Base-by-base conservation (phyloP, 352 stramenopile genomes). In the Pythium brassicae region DNA sequence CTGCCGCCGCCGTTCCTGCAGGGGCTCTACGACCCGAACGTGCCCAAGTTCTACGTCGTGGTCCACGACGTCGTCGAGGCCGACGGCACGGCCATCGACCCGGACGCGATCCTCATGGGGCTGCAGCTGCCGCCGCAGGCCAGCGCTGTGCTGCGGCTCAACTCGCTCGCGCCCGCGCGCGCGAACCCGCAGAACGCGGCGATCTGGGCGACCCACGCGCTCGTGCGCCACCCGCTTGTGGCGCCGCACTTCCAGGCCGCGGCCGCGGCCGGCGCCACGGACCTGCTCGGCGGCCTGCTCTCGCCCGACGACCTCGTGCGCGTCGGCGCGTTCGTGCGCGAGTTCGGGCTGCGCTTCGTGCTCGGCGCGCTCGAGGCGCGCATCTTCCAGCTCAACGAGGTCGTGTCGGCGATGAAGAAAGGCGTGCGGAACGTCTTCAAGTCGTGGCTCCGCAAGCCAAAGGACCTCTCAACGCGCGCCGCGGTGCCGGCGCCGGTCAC, bases 341-440 rank as follows among this genome's bases (percentile, higher is more conserved):
- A 91, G 32, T 84, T 97, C 44, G 83, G 74, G 4, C 55, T 91
- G 40, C 78, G 75, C 10, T 91, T 92, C 47, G 72, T 97, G 45
- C 50, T 97, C 19, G 82, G 84, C 3, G 69, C 78, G 34, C 75
- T 97, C 11, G 89, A 97, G 50, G 58, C 76, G 39, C 87, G 86
- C 7, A 83, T 97, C 26, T 81, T 87, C 22, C 79, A 90, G 55
- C 62, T 97, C 3, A 96, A 97, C 56, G 80, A 94, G 54, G 72
- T 87, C 26, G 88, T 97, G 7, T 94, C 85, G 4, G 87, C 83
- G 8, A 91, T 90, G 71, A 92, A 94, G 44, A 97, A 97, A 50
- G 89, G 89, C 32, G 83, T 97, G 46, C 96, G 96, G 59, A 97
- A 97, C 53, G 81, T 96, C 20, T 88, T 96, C 58, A 95, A 95